Evolutionary conservation across 805 yeast genomes (phyloP), one percentile per base, ranked within the genome.

Genomic region (Lipomyces yamadae): DNA sequence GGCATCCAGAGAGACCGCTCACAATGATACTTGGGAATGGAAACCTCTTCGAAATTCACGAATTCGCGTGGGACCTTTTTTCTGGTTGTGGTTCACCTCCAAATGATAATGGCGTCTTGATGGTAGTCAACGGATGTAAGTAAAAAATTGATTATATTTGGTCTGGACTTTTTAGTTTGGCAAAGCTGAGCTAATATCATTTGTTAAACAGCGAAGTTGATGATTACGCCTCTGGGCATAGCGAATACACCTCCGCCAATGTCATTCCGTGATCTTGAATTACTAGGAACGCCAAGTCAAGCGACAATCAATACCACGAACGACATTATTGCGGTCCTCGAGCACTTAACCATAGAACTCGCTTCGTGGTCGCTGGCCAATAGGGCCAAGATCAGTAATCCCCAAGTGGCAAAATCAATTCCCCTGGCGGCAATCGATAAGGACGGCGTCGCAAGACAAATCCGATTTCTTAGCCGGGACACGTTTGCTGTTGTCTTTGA

Each of bases 241-340:
- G 97, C 97, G 1, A 92, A 88, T 75, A 94, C 92, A 10, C 99
- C 99, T 2, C 99, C 99, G 0, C 99, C 99, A 55, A 86, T 91
- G 75, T 84, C 91, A 32, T 88, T 83, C 74, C 83, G 96, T 65
- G 90, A 87, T 59, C 77, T 91, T 60, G 85, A 83, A 8, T 79
- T 86, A 11, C 81, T 81, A 7, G 81, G 79, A 0, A 85, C 85
- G 64, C 86, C 92, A 6, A 76, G 82, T 29, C 91, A 89, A 73
- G 84, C 85, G 55, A 89, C 96, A 0, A 84, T 87, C 3, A 85
- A 88, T 68, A 77, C 82, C 60, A 80, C 85, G 10, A 91, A 89
- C 76, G 84, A 83, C 61, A 70, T 75, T 3, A 84, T 85, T 73
- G 93, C 91, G 0, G 82, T 86, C 0, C 76, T 89, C 50, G 82